phyloP scores from a whole-genome alignment of 169 alveolate species.

The Cryptosporidium tyzzeri region DNA sequence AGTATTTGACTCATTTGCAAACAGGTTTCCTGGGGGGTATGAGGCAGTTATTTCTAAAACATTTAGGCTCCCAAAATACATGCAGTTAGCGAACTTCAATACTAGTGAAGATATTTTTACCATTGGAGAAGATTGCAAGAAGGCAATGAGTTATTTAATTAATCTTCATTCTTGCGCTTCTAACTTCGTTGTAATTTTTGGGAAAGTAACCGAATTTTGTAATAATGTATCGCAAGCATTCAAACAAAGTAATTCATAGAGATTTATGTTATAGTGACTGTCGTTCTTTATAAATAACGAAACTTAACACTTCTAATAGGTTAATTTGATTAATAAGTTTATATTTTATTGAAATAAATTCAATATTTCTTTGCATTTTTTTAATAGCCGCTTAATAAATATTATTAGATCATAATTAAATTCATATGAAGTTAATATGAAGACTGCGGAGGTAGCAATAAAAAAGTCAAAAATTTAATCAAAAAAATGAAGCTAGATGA shows the following conservation, averaged over 20 bases:
- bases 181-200: slow-evolving; percentile 49
- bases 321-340: slow-evolving; percentile 9
- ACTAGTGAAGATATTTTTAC: slow-evolving; percentile 31
- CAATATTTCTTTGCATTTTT: slow-evolving; percentile 11
- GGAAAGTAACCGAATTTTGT: slow-evolving; percentile 40
- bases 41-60: slow-evolving; percentile 12
- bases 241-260: slow-evolving; percentile 1
- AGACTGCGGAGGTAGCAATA: background rate
- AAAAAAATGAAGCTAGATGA: slow-evolving; percentile 25
- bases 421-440: background rate
- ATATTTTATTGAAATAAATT: background rate
- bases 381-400: slow-evolving; percentile 28
- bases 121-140: slow-evolving; percentile 52
- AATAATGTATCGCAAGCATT: slow-evolving; percentile 31
- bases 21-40: slow-evolving; percentile 49
- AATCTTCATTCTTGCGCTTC: slow-evolving; percentile 45
- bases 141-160: slow-evolving; percentile 48
- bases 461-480: background rate
- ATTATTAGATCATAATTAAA: slow-evolving; percentile 42
- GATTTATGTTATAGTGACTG: background rate
- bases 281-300: background rate
- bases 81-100: slow-evolving; percentile 63
- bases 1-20: slow-evolving; percentile 43
- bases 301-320: background rate
- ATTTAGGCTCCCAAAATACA: slow-evolving; percentile 43